Base-by-base conservation (phyloP, 1,284 basidiomycete genomes). In the Mycena sp. region DNA sequence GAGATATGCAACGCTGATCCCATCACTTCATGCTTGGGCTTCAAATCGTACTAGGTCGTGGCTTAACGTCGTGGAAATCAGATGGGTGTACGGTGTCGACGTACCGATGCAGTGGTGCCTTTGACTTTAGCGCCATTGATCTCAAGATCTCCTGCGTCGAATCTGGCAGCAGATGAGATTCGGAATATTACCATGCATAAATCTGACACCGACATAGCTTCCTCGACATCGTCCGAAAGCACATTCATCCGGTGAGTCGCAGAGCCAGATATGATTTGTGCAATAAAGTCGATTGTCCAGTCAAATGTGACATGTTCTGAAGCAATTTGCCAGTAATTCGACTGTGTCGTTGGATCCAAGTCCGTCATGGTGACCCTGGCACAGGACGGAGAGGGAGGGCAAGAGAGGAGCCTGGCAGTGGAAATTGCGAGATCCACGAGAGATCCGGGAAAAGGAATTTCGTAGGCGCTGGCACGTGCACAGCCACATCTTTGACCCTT, bases 261-360 rank as follows among this genome's bases (percentile, higher is more conserved):
- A 25, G 84, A 85, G 1, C 96, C 96, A n/a, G 78, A 78, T 70
- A 99, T 85, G 61, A 85, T 79, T 71, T 89, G 80, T 11, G 80
- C 74, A 0, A 84, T 74, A 79, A 95, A 99, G 79, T 98, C 90
- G 69, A 99, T 82, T 1, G 72, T 78, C 96, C 96, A 98, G 69
- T 93, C 87, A 63, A 99, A 87, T 46, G 86, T 78, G 26, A 95
- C 78, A 75, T 95, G 88, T 44, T 85, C 82, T 1, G 91, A 89
- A 2, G 81, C 77, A 69, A 95, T 84, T 53, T 91, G 81, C 14
- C 80, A 75, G 77, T 94, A 95, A 79, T 96, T 96, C 37, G 93
- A 86, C 72, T 95, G 90, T 0, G 91, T 91, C 0, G 91, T 87
- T 10, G 88, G 89, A 76, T 96, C 94, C 26, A 53, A 49, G 49